phyloP scores from a whole-genome alignment of 768 basidiomycete genomes.

The Tulasnella sp. region DNA sequence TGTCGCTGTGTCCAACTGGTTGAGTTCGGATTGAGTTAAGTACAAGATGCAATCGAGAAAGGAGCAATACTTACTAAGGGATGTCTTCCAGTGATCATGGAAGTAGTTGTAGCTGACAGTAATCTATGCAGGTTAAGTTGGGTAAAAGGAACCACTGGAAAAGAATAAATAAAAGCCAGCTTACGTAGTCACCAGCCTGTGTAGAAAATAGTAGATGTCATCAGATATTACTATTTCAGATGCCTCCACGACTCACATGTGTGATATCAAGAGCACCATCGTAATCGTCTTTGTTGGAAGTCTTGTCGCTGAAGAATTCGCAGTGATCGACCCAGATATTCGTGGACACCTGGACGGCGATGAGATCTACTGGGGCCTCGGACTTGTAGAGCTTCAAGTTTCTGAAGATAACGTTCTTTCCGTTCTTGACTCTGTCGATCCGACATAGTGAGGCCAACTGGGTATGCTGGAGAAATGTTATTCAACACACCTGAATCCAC shows the following conservation, averaged over 20 bases:
- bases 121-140: slow-evolving; percentile 27
- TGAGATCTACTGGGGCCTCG: background rate
- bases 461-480: background rate
- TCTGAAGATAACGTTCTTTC: slow-evolving; percentile 10
- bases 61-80: slow-evolving; percentile 20
- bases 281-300: slow-evolving; percentile 29
- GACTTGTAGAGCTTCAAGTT: slow-evolving; percentile 8
- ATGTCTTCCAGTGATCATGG: slow-evolving; percentile 33
- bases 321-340: slow-evolving; percentile 4
- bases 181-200: too few relatives aligned
- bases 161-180: too few relatives aligned
- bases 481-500: slow-evolving; percentile 10
- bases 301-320: slow-evolving; percentile 6
- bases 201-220: too few relatives aligned
- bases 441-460: background rate
- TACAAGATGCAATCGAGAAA: background rate
- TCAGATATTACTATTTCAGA: too few relatives aligned
- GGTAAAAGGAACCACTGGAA: too few relatives aligned
- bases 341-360: background rate
- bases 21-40: too few relatives aligned
- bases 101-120: slow-evolving; percentile 1
- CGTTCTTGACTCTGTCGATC: too few relatives aligned
- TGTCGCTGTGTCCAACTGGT: slow-evolving; percentile 32
- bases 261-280: slow-evolving; percentile 36
- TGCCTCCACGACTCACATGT: too few relatives aligned